phyloP scores from a whole-genome alignment of 495 filamentous ascomycete genomes.

The Penicillium robsamsonii region DNA sequence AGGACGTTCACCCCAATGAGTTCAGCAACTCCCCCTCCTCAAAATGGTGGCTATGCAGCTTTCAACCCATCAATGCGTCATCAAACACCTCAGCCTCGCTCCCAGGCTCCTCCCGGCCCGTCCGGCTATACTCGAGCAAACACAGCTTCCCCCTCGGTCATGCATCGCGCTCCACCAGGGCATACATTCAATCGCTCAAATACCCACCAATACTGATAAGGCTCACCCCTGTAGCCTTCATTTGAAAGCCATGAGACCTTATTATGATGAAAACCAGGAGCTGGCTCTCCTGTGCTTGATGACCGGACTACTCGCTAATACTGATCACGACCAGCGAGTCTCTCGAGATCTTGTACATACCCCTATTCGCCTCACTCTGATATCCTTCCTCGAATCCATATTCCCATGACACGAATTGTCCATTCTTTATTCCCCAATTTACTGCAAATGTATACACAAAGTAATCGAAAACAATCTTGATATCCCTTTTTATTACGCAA shows the following conservation, averaged over 20 bases:
- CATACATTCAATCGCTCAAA: conserved; percentile 26
- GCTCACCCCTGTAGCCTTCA: not conserved
- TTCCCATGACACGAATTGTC: conserved; percentile 2
- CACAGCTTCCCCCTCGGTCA: conserved; percentile 23
- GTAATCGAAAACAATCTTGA: not conserved
- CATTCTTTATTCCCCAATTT: not conserved
- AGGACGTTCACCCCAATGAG: conserved; percentile 19
- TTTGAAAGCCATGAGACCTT: not conserved
- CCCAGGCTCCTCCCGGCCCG: conserved; percentile 8
- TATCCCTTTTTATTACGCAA: not conserved
- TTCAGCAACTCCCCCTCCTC: conserved; percentile 6
- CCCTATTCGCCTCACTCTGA: conserved; percentile 5
- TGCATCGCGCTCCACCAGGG: conserved; percentile 27
- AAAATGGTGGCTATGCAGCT: conserved; percentile 17
- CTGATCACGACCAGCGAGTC: conserved; percentile 24
- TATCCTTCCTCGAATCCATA: conserved; percentile 3
- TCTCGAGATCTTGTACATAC: conserved; percentile 26
- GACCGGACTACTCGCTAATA: conserved; percentile 21
- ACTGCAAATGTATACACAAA: not conserved
- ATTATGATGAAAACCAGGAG: conserved; percentile 20
- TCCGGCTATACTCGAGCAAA: conserved; percentile 25
- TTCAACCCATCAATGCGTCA: conserved; percentile 19
- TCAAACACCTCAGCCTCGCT: conserved; percentile 15
- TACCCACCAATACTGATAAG: conserved; percentile 26
- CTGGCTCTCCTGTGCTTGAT: conserved; percentile 26